Conservation (phyloP, 1,284 basidiomycete genomes). For the Cryptococcus sp. region DNA sequence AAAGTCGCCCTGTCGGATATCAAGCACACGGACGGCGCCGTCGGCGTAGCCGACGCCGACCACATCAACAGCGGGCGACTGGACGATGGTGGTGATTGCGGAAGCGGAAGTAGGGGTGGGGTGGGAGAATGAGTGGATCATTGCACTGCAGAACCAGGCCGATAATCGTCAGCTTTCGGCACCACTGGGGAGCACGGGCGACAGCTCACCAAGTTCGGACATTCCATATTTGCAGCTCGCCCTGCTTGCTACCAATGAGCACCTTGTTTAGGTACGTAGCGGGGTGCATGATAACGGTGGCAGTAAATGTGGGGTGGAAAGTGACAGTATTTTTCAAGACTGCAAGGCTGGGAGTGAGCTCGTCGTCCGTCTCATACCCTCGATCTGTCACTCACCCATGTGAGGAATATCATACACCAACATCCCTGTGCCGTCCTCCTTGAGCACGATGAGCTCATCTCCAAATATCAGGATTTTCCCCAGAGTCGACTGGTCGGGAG, state of each 20-base stretch:
- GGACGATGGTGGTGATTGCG: slow-evolving; percentile 73
- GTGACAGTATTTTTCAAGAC: slow-evolving; percentile 55
- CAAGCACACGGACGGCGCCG: slow-evolving; percentile 83
- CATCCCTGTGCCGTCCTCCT: slow-evolving; percentile 74
- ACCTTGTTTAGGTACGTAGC: slow-evolving; percentile 97
- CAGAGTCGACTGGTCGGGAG: slow-evolving; percentile 43
- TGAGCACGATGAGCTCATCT: slow-evolving; percentile 70
- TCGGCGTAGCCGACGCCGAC: slow-evolving; percentile 85
- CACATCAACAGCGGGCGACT: slow-evolving; percentile 94
- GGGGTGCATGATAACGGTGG: slow-evolving; percentile 81
- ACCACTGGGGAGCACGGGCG: not conserved
- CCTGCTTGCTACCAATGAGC: slow-evolving; percentile 76
- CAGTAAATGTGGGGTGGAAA: slow-evolving; percentile 65
- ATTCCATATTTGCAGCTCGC: slow-evolving; percentile 91
- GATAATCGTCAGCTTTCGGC: not conserved
- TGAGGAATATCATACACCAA: slow-evolving; percentile 72
- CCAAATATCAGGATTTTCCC: slow-evolving; percentile 69
- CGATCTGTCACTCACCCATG: slow-evolving; percentile 54
- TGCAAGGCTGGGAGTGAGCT: slow-evolving; percentile 3
- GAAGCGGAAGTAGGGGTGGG: slow-evolving; percentile 36
- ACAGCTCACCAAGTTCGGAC: slow-evolving; percentile 68
- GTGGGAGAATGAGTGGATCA: slow-evolving; percentile 54
- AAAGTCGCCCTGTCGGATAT: slow-evolving; percentile 82
- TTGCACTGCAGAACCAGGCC: slow-evolving; percentile 36
- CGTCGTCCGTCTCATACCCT: too few relatives aligned